Evolutionary conservation across 192 early-diverging fungal species (phyloP).

Genomic region (Glomus cerebriforme): DNA sequence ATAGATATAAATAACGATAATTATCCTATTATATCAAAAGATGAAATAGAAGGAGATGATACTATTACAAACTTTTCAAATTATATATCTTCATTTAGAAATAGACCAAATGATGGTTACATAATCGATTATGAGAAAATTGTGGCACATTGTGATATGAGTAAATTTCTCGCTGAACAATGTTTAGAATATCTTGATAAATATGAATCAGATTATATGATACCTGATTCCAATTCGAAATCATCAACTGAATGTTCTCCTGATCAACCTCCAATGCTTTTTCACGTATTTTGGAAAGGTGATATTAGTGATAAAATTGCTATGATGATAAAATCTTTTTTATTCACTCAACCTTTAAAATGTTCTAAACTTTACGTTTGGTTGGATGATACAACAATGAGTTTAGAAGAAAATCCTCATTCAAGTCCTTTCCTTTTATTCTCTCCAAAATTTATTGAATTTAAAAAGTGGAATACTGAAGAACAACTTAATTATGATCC

Average conservation of each 20-base stretch:
- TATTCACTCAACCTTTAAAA: constrained; percentile 41
- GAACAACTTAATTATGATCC: background rate
- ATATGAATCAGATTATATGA: background rate
- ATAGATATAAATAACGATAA: background rate
- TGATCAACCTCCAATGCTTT: constrained; percentile 32
- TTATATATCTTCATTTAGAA: background rate
- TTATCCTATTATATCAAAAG: background rate
- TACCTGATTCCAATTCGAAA: background rate
- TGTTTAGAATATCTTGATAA: constrained; percentile 16
- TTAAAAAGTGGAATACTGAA: background rate
- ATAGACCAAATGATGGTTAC: background rate
- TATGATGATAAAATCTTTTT: constrained; percentile 34
- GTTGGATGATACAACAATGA: constrained; percentile 30
- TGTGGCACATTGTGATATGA: background rate
- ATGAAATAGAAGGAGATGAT: background rate
- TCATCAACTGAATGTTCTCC: background rate
- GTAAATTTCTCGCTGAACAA: background rate
- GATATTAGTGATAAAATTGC: constrained; percentile 41
- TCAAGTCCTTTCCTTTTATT: background rate
- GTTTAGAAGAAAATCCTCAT: background rate
- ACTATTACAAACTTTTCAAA: background rate
- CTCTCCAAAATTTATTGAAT: background rate
- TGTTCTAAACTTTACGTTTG: constrained; percentile 36
- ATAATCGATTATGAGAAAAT: background rate
- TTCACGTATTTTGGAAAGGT: constrained; percentile 44